Evolutionary conservation across 305 asterid genomes (phyloP).

Genomic region (Euphrasia arctica): DNA sequence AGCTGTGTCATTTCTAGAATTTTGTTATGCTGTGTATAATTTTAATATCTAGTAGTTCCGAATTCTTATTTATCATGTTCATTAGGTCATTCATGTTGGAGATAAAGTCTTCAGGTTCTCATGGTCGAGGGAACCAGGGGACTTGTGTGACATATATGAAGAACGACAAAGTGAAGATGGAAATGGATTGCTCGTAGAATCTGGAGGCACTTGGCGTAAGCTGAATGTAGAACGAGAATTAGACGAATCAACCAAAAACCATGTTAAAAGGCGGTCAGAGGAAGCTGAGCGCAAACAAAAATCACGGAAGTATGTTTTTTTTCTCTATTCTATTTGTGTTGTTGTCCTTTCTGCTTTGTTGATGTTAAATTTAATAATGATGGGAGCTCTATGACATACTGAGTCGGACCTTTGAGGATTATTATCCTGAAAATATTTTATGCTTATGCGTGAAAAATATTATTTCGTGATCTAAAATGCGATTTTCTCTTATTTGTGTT

Average conservation of each 20-base stretch:
- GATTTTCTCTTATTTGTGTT: slow-evolving; percentile 2
- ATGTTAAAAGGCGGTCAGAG: slow-evolving; percentile 84
- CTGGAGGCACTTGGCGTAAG: slow-evolving; percentile 92
- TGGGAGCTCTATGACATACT: slow-evolving; percentile 12
- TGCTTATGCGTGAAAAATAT: background rate
- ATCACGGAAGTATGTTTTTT: slow-evolving; percentile 65
- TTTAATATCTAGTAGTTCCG: background rate
- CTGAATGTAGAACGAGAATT: slow-evolving; percentile 86
- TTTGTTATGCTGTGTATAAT: slow-evolving; percentile 13
- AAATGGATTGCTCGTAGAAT: slow-evolving; percentile 84
- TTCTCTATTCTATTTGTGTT: slow-evolving; percentile 8
- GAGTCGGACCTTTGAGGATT: slow-evolving; percentile 10
- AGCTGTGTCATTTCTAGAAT: slow-evolving; percentile 6
- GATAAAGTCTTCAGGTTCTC: slow-evolving; percentile 83
- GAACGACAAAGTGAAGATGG: slow-evolving; percentile 86
- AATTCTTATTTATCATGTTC: slow-evolving; percentile 1
- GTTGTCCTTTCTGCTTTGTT: slow-evolving; percentile 17
- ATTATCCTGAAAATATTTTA: slow-evolving; percentile 12
- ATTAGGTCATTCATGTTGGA: slow-evolving; percentile 76
- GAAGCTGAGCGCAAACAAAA: slow-evolving; percentile 83
- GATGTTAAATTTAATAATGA: slow-evolving; percentile 10
- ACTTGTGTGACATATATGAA: slow-evolving; percentile 90
- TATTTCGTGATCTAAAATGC: slow-evolving; percentile 1
- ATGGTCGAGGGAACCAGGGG: slow-evolving; percentile 88
- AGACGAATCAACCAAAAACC: slow-evolving; percentile 88